Evolutionary conservation across 139 green algal genomes (phyloP).

Genomic region (Volvox africanus): DNA sequence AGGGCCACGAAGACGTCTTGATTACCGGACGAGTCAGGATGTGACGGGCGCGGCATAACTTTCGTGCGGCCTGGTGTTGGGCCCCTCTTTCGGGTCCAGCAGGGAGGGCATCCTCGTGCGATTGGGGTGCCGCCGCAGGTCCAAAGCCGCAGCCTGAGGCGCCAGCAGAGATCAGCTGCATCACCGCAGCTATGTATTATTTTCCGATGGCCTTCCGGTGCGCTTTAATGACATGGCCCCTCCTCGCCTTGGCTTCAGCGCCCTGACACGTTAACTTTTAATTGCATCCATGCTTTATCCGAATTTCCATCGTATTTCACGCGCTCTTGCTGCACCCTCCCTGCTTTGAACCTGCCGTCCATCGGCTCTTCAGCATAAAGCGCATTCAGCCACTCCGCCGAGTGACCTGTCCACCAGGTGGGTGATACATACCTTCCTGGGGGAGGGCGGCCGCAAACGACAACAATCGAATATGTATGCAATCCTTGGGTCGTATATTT

Average conservation of each 20-base stretch:
- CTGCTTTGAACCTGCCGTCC: background rate
- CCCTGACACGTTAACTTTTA: background rate
- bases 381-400: slow-evolving; percentile 25
- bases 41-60: background rate
- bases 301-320: background rate
- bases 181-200: background rate
- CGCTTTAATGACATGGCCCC: background rate
- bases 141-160: no score
- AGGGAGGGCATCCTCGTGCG: background rate
- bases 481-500: background rate
- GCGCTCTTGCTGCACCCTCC: background rate
- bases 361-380: background rate
- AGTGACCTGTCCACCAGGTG: slow-evolving; percentile 36
- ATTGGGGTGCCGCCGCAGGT: background rate
- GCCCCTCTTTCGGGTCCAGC: background rate
- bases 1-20: background rate
- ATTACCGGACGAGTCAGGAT: background rate
- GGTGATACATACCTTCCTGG: no score
- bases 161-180: no score
- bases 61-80: background rate
- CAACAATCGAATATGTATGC: no score
- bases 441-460: no score
- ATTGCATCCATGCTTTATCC: background rate
- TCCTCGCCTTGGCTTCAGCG: background rate
- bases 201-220: background rate